Evolutionary conservation across 164 flowering plant genomes (phyloP).

Genomic region (Protea cynaroides): DNA sequence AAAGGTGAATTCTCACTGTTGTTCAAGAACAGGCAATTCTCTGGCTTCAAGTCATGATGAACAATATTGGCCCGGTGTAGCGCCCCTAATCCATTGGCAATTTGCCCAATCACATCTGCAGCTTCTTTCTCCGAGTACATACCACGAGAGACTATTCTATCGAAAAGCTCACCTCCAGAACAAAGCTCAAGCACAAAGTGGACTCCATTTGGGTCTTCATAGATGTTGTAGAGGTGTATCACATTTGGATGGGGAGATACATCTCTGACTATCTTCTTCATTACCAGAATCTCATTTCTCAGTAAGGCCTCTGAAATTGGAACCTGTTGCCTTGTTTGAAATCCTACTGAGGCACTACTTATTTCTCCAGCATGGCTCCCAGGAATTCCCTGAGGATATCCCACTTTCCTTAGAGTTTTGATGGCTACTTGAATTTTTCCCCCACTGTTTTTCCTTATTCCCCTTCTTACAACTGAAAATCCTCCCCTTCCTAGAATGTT

Average conservation of each 20-base stretch:
- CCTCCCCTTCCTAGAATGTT: conserved; percentile 66
- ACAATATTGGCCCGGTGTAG: conserved; percentile 53
- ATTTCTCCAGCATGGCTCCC: conserved; percentile 9
- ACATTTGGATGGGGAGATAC: conserved; percentile 71
- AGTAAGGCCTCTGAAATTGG: conserved; percentile 58
- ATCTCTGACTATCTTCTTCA: conserved; percentile 60
- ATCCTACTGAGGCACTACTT: conserved; percentile 12
- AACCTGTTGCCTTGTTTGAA: conserved; percentile 38
- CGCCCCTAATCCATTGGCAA: conserved; percentile 49
- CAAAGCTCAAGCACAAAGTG: conserved; percentile 71
- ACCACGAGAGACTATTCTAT: conserved; percentile 52
- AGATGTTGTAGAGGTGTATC: conserved; percentile 61
- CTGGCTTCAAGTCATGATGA: conserved; percentile 79
- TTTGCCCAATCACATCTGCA: conserved; percentile 55
- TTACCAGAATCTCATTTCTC: conserved; percentile 69
- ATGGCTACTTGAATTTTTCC: conserved; percentile 44
- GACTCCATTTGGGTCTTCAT: conserved; percentile 52
- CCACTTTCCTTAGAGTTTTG: conserved; percentile 56
- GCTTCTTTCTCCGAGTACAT: conserved; percentile 53
- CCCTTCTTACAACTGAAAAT: conserved; percentile 64
- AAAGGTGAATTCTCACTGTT: conserved; percentile 41
- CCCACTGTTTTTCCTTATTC: conserved; percentile 25
- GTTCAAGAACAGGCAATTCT: conserved; percentile 62
- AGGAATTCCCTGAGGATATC: conserved; percentile 14
- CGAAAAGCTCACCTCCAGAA: conserved; percentile 78